Conservation (phyloP, 1,284 basidiomycete genomes). For the Leccinum insolens region DNA sequence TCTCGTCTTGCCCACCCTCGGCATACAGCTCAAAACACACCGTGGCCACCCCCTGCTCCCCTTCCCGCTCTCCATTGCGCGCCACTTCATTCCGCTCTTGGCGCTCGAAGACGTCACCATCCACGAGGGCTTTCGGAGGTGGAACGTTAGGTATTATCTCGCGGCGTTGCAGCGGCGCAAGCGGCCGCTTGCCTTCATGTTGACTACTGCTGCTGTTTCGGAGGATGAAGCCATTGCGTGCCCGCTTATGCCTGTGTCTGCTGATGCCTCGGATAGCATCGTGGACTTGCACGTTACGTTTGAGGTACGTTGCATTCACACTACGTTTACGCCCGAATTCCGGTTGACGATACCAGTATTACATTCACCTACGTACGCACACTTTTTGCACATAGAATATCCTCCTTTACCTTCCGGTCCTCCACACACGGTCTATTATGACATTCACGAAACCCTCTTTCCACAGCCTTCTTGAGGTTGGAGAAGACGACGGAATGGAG, state of each 20-base stretch:
- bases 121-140: slow-evolving; percentile 70
- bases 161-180: slow-evolving; percentile 44
- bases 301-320: too few relatives aligned
- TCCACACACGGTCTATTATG: slow-evolving; percentile 56
- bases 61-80: slow-evolving; percentile 39
- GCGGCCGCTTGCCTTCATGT: background rate
- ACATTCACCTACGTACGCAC: too few relatives aligned
- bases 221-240: background rate
- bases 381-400: slow-evolving; percentile 50
- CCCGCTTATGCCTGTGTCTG: too few relatives aligned
- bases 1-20: slow-evolving; percentile 62
- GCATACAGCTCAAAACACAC: slow-evolving; percentile 72
- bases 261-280: too few relatives aligned
- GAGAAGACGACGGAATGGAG: background rate
- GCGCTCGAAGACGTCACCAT: slow-evolving; percentile 65
- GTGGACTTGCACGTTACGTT: too few relatives aligned
- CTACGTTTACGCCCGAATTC: too few relatives aligned
- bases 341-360: too few relatives aligned
- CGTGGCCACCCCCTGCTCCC: slow-evolving; percentile 50
- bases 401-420: slow-evolving; percentile 62
- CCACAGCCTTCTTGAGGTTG: background rate
- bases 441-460: slow-evolving; percentile 47
- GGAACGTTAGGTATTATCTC: slow-evolving; percentile 67
- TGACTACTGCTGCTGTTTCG: background rate
- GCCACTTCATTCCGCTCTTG: slow-evolving; percentile 61